These are phyloP conservation scores for Borealophlyctis nickersoniae DNA, from an alignment of 192 early-diverging fungal species.

Conservation along the genomic window DNA sequence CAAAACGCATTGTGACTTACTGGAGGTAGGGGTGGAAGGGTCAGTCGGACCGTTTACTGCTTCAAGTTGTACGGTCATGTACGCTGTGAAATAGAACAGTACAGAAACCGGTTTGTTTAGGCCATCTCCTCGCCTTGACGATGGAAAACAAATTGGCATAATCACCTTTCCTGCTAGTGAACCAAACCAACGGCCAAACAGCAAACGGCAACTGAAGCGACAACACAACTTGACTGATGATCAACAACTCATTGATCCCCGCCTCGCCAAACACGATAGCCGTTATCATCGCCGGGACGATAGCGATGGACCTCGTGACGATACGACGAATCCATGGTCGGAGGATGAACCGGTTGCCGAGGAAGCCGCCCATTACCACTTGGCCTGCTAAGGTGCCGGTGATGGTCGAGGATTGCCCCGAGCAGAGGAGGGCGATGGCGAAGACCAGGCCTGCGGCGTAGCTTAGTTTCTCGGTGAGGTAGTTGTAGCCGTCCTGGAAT, in stretches of 20 bases:
- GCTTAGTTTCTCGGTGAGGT: conserved; percentile 58
- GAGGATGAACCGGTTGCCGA: conserved; percentile 33
- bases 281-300: conserved; percentile 69
- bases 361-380: conserved; percentile 75
- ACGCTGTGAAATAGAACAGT: neutral
- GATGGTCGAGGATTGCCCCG: conserved; percentile 74
- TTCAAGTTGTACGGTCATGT: conserved; percentile 1
- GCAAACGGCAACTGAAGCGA: conserved; percentile 77
- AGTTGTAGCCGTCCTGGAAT: conserved; percentile 62
- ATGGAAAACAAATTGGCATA: conserved; percentile 13
- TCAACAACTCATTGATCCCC: conserved; percentile 59
- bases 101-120: neutral
- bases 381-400: conserved; percentile 81
- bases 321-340: conserved; percentile 64
- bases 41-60: no score
- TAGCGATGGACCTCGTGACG: conserved; percentile 66
- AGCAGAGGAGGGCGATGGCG: conserved; percentile 70
- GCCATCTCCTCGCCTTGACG: neutral
- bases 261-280: conserved; percentile 57
- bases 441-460: conserved; percentile 61
- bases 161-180: conserved; percentile 47
- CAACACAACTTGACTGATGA: conserved; percentile 73
- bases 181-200: conserved; percentile 67
- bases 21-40: no score
- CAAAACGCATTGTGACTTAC: no score